These are phyloP conservation scores for Mastigamoeba balamuthi DNA, from an alignment of 78 protist genomes.

Conservation along the genomic window DNA sequence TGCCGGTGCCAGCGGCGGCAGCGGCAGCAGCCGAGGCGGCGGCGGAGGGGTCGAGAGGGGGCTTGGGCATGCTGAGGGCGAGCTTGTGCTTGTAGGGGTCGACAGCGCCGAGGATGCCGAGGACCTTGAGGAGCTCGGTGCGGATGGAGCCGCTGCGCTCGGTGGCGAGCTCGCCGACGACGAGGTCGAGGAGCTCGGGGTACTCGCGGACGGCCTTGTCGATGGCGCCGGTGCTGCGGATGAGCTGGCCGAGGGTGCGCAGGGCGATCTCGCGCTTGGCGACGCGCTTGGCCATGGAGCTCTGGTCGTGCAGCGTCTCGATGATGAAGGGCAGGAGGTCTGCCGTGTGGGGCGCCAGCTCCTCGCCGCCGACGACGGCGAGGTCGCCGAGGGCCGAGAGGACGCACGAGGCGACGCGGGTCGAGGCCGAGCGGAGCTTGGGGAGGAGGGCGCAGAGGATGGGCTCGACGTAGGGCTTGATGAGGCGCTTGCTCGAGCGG, in stretches of 20 bases:
- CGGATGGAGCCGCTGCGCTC: conserved; percentile 32
- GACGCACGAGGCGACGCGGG: conserved; percentile 42
- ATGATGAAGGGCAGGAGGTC: conserved; percentile 74
- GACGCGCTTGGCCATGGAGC: not conserved
- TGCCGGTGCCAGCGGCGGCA: no score
- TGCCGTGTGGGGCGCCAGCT: conserved; percentile 38
- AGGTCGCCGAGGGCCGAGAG: conserved; percentile 77
- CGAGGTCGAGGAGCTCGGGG: conserved; percentile 61
- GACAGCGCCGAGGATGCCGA: conserved; percentile 95
- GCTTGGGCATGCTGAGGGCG: no score
- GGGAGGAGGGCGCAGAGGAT: conserved; percentile 63
- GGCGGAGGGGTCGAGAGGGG: no score
- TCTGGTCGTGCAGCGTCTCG: conserved; percentile 75
- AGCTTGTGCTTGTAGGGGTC: conserved; percentile 84
- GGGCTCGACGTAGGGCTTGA: conserved; percentile 79
- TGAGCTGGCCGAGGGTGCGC: conserved; percentile 71
- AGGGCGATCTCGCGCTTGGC: conserved; percentile 62
- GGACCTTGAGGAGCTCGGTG: conserved; percentile 52
- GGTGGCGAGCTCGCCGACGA: conserved; percentile 46
- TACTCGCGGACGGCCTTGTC: conserved; percentile 57
- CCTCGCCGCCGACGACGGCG: conserved; percentile 66
- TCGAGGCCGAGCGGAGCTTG: conserved; percentile 13
- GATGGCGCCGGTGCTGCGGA: conserved; percentile 76
- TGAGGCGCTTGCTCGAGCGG: conserved; percentile 32
- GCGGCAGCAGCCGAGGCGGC: no score